phyloP scores from a whole-genome alignment of 495 filamentous ascomycete species.

The Sabuloglossum arenarium region DNA sequence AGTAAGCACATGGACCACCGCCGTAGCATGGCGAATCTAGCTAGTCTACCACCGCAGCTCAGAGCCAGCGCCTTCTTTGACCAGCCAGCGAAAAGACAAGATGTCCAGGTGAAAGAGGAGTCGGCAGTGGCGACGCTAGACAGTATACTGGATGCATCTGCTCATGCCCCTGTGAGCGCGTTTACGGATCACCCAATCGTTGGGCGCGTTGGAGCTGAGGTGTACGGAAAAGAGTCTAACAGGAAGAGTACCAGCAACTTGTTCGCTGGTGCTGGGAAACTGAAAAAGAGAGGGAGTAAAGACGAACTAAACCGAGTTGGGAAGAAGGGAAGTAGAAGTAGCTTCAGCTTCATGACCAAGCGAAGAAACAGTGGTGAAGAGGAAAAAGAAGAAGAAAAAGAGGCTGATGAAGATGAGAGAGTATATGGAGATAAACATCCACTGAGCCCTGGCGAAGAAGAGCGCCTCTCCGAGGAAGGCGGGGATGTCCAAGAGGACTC shows the following conservation, averaged over 20 bases:
- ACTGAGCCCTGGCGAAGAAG: neutral
- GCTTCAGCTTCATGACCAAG: neutral
- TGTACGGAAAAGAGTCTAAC: slow-evolving; percentile 14
- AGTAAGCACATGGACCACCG: neutral
- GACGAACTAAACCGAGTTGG: slow-evolving; percentile 13
- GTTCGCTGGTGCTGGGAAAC: slow-evolving; percentile 10
- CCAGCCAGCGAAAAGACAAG: slow-evolving; percentile 32
- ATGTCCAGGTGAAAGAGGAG: slow-evolving; percentile 50
- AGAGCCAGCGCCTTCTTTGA: slow-evolving; percentile 86
- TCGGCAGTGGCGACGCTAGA: slow-evolving; percentile 82
- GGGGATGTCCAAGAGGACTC: slow-evolving; percentile 13
- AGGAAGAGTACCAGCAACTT: neutral
- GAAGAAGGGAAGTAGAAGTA: slow-evolving; percentile 1
- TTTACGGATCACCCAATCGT: slow-evolving; percentile 86
- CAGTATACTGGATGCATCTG: slow-evolving; percentile 86
- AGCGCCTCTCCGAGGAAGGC: slow-evolving; percentile 9
- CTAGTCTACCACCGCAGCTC: slow-evolving; percentile 61
- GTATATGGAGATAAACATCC: neutral
- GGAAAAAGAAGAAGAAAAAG: slow-evolving; percentile 6
- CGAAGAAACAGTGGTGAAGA: slow-evolving; percentile 2
- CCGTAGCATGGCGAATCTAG: slow-evolving; percentile 10
- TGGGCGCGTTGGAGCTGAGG: slow-evolving; percentile 27
- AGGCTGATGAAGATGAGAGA: slow-evolving; percentile 7
- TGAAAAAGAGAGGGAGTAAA: slow-evolving; percentile 11
- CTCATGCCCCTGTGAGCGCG: slow-evolving; percentile 73